Conservation (phyloP, 73 alveolate species). For the Uronychia binucleata region DNA sequence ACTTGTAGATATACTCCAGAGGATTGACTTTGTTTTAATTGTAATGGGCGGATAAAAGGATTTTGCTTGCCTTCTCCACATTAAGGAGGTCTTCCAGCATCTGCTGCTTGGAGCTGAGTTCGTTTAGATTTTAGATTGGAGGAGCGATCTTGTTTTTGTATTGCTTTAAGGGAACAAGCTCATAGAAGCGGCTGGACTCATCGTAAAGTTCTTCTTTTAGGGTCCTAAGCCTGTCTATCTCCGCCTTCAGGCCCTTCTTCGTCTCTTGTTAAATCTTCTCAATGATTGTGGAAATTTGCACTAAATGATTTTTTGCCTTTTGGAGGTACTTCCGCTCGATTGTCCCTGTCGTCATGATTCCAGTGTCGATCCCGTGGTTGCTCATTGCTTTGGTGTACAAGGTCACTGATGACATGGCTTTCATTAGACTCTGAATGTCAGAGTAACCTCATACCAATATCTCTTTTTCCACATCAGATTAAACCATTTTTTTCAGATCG, state of each 20-base stretch:
- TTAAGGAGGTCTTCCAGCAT: slow-evolving; percentile 77
- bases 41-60: slow-evolving; percentile 86
- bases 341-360: slow-evolving; percentile 47
- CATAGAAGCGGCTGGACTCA: slow-evolving; percentile 80
- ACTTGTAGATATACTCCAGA: slow-evolving; percentile 82
- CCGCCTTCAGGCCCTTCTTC: slow-evolving; percentile 61
- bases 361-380: slow-evolving; percentile 59
- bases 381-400: slow-evolving; percentile 54
- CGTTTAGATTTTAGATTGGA: slow-evolving; percentile 69
- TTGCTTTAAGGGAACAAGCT: slow-evolving; percentile 77
- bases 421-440: slow-evolving; percentile 12
- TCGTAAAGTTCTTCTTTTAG: slow-evolving; percentile 71
- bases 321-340: slow-evolving; percentile 46
- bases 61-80: slow-evolving; percentile 89
- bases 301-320: slow-evolving; percentile 53
- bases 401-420: slow-evolving; percentile 49
- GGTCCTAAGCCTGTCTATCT: slow-evolving; percentile 58
- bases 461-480: slow-evolving; percentile 2
- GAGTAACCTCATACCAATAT: neutral
- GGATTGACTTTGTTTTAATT: slow-evolving; percentile 80
- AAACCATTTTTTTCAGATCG: slow-evolving; percentile 46
- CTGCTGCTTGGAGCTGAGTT: slow-evolving; percentile 59
- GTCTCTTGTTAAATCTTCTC: slow-evolving; percentile 41
- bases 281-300: slow-evolving; percentile 39
- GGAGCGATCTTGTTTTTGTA: slow-evolving; percentile 81